A percentile compares a stretch with the other conserved stretches of the same genome.
Conservation (phyloP, 768 basidiomycete genomes). For the Russula vinacea region DNA sequence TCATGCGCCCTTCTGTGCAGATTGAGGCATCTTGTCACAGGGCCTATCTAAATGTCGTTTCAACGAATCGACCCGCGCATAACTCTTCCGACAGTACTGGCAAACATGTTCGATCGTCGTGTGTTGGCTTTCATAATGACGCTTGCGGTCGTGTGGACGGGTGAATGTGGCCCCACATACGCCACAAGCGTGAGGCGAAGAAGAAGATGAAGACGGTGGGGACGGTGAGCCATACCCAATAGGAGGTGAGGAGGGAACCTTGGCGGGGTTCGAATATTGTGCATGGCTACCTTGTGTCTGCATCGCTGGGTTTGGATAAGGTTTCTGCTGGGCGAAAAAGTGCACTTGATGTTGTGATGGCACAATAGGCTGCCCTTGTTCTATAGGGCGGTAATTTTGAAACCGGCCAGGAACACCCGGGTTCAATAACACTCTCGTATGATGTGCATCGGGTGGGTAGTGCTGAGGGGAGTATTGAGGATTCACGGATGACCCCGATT, state of each 20-base stretch:
- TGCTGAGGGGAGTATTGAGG: conserved; percentile 21
- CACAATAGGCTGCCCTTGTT: conserved; percentile 27
- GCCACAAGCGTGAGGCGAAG: conserved; percentile 69
- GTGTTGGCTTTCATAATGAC: conserved; percentile 78
- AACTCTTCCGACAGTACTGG: conserved; percentile 70
- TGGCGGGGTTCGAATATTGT: conserved; percentile 29
- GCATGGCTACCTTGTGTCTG: conserved; percentile 18
- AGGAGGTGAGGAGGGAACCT: conserved; percentile 26
- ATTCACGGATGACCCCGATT: conserved; percentile 21
- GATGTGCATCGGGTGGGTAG: conserved; percentile 14
- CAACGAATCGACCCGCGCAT: conserved; percentile 74
- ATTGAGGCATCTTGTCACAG: conserved; percentile 51
- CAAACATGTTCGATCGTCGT: conserved; percentile 64
- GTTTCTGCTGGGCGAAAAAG: conserved; percentile 12
- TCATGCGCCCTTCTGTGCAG: conserved; percentile 18
- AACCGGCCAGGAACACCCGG: conserved; percentile 27
- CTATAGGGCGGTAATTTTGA: conserved; percentile 26
- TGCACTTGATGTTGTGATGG: conserved; percentile 24
- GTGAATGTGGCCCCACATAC: conserved; percentile 78
- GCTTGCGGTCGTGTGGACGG: conserved; percentile 75
- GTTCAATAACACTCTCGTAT: conserved; percentile 17
- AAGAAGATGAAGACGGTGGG: conserved; percentile 38
- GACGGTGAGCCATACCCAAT: conserved; percentile 31
- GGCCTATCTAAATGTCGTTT: conserved; percentile 83
- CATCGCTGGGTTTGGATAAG: conserved; percentile 22